These are phyloP conservation scores for Crotalaria pallida DNA, from an alignment of 306 rosid genomes.

Conservation along the genomic window DNA sequence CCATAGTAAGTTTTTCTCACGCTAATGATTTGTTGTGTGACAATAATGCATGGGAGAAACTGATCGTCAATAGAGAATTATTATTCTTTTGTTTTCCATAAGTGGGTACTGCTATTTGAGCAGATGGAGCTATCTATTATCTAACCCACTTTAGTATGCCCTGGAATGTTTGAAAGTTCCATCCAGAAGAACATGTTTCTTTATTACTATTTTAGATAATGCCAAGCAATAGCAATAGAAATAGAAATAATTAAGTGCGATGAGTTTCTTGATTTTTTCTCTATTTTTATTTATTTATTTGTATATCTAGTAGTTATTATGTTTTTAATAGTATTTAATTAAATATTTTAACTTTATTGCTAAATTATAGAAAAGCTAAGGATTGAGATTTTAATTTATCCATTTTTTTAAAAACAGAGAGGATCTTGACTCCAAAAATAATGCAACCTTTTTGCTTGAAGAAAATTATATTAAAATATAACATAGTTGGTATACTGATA, in stretches of 20 bases:
- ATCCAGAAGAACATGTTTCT: neutral
- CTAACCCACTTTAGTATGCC: neutral
- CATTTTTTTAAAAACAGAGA: too few species aligned
- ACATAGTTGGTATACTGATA: too few species aligned
- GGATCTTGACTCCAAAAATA: too few species aligned
- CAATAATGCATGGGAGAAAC: neutral
- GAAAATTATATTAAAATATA: too few species aligned
- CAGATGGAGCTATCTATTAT: neutral
- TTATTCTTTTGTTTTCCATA: neutral
- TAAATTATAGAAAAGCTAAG: too few species aligned
- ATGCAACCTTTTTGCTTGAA: too few species aligned
- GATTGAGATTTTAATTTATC: too few species aligned
- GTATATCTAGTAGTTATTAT: too few species aligned
- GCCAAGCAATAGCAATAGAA: slow-evolving; percentile 14
- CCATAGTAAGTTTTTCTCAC: neutral
- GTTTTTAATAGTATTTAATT: too few species aligned
- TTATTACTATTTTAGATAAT: neutral
- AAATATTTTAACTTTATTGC: too few species aligned
- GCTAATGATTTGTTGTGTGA: neutral
- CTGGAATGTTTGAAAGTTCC: neutral
- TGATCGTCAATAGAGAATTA: neutral
- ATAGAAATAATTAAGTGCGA: neutral
- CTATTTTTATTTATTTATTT: too few species aligned
- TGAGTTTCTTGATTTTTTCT: too few species aligned
- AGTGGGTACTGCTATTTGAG: neutral